Conservation (phyloP, 2,329 filamentous ascomycete species). For the Pseudocercospora eumusae region DNA sequence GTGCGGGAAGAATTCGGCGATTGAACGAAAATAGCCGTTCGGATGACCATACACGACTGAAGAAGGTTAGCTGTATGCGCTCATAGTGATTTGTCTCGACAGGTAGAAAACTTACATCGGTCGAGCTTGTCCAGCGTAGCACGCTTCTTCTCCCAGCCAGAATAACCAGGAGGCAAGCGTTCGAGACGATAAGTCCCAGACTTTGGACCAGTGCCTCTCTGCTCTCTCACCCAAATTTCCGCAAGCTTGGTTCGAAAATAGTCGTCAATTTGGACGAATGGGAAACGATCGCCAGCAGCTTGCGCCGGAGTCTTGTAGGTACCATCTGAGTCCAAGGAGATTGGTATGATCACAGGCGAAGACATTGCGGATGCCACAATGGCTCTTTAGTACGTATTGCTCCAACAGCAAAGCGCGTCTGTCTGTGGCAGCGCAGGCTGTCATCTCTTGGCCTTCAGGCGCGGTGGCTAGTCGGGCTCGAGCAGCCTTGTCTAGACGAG, state of each 20-base stretch:
- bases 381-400: no score
- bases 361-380: no score
- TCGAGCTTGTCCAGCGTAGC: slow-evolving; percentile 42
- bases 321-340: slow-evolving; percentile 24
- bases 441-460: background rate
- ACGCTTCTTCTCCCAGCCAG: slow-evolving; percentile 48
- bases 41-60: slow-evolving; percentile 59
- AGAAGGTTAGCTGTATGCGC: background rate
- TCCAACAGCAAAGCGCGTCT: no score
- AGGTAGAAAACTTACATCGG: slow-evolving; percentile 40
- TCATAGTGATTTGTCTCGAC: background rate
- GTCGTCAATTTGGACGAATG: slow-evolving; percentile 30
- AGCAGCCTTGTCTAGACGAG: background rate
- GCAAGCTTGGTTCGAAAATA: slow-evolving; percentile 34
- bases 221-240: slow-evolving; percentile 34
- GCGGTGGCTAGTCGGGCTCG: background rate
- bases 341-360: slow-evolving; percentile 11
- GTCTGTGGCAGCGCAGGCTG: no score
- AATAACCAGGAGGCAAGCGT: slow-evolving; percentile 57
- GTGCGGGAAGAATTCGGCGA: slow-evolving; percentile 57
- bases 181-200: slow-evolving; percentile 52
- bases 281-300: background rate
- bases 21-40: slow-evolving; percentile 55
- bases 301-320: slow-evolving; percentile 8
- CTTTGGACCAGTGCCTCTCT: slow-evolving; percentile 15